Conservation (phyloP, 352 stramenopile species). For the Blastocystis sp. region DNA sequence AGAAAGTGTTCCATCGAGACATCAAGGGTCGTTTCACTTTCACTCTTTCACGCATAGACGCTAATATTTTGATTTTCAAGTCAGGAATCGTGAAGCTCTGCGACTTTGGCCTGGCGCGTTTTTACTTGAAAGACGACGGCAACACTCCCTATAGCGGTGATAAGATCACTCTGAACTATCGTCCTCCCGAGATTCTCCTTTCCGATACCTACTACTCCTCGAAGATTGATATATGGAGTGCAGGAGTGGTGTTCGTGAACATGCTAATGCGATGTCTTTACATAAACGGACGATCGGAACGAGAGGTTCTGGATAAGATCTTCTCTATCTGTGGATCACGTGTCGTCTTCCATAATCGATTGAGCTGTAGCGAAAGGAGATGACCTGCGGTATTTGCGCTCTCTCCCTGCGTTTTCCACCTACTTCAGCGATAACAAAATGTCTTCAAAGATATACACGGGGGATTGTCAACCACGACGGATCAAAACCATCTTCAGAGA, state of each 20-base stretch:
- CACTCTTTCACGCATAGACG: not conserved
- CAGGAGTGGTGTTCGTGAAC: constrained; percentile 65
- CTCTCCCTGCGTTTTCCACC: not conserved
- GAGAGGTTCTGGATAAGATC: not conserved
- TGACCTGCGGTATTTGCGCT: not conserved
- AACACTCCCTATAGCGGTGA: constrained; percentile 19
- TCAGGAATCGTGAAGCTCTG: constrained; percentile 41
- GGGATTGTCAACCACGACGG: not conserved
- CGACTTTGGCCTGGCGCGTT: constrained; percentile 39
- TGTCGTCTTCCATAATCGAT: not conserved
- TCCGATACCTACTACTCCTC: constrained; percentile 57
- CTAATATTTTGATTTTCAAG: constrained; percentile 43
- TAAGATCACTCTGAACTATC: constrained; percentile 54
- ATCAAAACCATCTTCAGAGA: not conserved
- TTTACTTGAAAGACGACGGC: constrained; percentile 18
- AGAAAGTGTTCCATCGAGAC: constrained; percentile 36
- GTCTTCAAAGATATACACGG: constrained; percentile 10
- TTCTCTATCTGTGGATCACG: not conserved
- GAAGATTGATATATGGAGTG: constrained; percentile 77
- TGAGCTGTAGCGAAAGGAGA: not conserved
- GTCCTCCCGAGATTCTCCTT: constrained; percentile 40
- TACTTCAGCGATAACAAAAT: constrained; percentile 23
- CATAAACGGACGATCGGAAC: constrained; percentile 65
- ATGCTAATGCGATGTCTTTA: constrained; percentile 10
- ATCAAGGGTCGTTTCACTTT: not conserved